A percentile compares a stretch with the other conserved stretches of the same genome.
Evolutionary conservation across 768 basidiomycete species (phyloP).

Genomic region (Chiua virens): DNA sequence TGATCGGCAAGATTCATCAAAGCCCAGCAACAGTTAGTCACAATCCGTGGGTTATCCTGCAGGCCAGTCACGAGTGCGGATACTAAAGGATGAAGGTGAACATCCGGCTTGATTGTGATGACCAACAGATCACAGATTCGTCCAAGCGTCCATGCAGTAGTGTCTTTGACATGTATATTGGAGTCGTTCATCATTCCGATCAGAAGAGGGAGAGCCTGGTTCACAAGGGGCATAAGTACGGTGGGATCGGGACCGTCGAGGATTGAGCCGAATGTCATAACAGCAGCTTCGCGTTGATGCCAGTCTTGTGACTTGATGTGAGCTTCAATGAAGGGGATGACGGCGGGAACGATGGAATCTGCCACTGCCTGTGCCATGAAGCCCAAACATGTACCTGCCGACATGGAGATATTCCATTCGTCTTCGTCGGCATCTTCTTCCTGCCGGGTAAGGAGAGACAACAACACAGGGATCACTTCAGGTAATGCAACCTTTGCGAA

Average conservation of each 20-base stretch:
- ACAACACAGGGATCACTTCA: slow-evolving; percentile 91
- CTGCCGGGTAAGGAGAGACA: slow-evolving; percentile 86
- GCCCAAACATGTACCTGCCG: slow-evolving; percentile 87
- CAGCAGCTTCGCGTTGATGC: slow-evolving; percentile 94
- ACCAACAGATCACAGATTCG: slow-evolving; percentile 91
- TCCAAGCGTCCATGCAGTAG: slow-evolving; percentile 96
- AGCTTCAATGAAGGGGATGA: slow-evolving; percentile 97
- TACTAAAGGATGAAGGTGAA: slow-evolving; percentile 82
- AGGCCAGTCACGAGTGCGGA: slow-evolving; percentile 81
- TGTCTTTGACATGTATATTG: slow-evolving; percentile 89
- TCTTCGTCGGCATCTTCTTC: slow-evolving; percentile 98
- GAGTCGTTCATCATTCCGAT: slow-evolving; percentile 94
- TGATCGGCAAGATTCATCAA: slow-evolving; percentile 95
- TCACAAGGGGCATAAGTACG: slow-evolving; percentile 86
- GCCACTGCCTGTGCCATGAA: slow-evolving; percentile 89
- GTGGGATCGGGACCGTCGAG: slow-evolving; percentile 92
- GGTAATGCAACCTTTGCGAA: slow-evolving; percentile 94
- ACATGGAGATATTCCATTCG: slow-evolving; percentile 99
- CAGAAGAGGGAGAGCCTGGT: slow-evolving; percentile 90
- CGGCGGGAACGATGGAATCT: slow-evolving; percentile 86
- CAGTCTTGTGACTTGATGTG: slow-evolving; percentile 92
- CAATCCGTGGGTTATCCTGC: slow-evolving; percentile 78
- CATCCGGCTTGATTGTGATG: slow-evolving; percentile 82
- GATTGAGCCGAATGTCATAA: slow-evolving; percentile 98
- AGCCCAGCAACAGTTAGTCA: slow-evolving; percentile 94